Base-by-base conservation (phyloP, 1,139 yeast genomes). In the Pichia sp. region DNA sequence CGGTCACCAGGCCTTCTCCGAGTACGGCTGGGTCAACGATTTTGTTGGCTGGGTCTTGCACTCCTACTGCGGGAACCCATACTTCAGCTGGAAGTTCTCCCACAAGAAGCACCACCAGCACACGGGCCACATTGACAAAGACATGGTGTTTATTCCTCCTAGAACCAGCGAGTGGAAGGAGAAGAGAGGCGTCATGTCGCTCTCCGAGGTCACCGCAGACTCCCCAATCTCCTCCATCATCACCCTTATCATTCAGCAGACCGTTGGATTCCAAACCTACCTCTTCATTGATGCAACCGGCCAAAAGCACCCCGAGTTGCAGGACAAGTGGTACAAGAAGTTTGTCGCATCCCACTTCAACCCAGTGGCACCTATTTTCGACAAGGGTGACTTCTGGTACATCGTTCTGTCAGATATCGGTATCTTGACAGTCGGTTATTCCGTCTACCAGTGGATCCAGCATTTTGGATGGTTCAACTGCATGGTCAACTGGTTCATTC, bases 51-150 rank as follows among this genome's bases (percentile, higher is more conserved):
- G 95, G 95, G 73, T 85, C 41, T 74, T 88, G 59, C 96, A 88
- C 73, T 86, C 95, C 41, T 82, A 81, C 66, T 75, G 85, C 66
- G 72, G 87, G 60, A 95, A 88, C 56, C 96, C 96, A 48, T 88
- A 85, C 74, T 88, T 87, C 68, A 85, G 93, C 5, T 88, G 96
- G 96, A 85, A 88, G 69, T 82, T 80, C 68, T 77, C 88, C 50
- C 96, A 88, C 71, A 80, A 87, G 52, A 87, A 85, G 74, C 96
- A 88, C 74, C 96, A 88, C 77, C 87, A 88, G 77, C 88, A 90
- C 54, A 88, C 95, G 50, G 95, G 93, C 61, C 88, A 88, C 71
- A 69, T 88, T 70, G 77, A 85, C 55, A 79, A 87, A 68, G 96
- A 88, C 70, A 88, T 85, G 82, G 96, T 88, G 52, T 88, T 87